phyloP scores from a whole-genome alignment of 495 filamentous ascomycete species.

The Hyaloscypha hepaticicola region DNA sequence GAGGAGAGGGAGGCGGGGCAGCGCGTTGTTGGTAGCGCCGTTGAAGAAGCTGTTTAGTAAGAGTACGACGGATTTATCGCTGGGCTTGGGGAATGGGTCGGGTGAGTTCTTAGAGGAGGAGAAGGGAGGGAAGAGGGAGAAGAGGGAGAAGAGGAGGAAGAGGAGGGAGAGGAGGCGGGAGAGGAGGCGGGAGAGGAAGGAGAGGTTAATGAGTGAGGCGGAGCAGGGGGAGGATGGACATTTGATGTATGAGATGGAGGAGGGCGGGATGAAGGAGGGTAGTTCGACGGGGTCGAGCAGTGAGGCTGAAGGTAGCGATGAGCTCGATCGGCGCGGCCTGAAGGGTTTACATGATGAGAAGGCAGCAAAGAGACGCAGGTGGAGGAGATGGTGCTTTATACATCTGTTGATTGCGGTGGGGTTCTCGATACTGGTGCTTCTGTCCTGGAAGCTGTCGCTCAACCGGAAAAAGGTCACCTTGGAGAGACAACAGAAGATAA shows the following conservation, averaged over 20 bases:
- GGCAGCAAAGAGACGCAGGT: constrained; percentile 40
- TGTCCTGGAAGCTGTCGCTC: constrained; percentile 49
- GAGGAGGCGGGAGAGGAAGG: constrained; percentile 44
- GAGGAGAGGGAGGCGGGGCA: constrained; percentile 40
- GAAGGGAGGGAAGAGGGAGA: constrained; percentile 58
- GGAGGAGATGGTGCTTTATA: constrained; percentile 52
- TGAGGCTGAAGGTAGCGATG: constrained; percentile 51
- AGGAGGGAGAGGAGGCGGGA: constrained; percentile 27
- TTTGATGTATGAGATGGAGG: constrained; percentile 88
- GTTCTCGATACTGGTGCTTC: constrained; percentile 48
- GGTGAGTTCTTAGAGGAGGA: no score
- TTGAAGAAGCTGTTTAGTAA: constrained; percentile 39
- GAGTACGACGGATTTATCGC: constrained; percentile 24
- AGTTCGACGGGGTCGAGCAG: constrained; percentile 52
- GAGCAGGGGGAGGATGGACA: constrained; percentile 65
- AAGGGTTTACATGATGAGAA: constrained; percentile 45
- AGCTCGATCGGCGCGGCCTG: constrained; percentile 49
- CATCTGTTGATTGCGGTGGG: constrained; percentile 50
- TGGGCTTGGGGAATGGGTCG: constrained; percentile 2
- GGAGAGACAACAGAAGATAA: constrained; percentile 20
- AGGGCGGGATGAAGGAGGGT: constrained; percentile 69
- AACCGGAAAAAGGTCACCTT: constrained; percentile 35
- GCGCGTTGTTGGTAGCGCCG: constrained; percentile 35
- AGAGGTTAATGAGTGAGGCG: constrained; percentile 47
- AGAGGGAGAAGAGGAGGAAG: constrained; percentile 41